Base-by-base conservation (phyloP, 2,329 filamentous ascomycete genomes). In the Coniochaeta ligniaria region DNA sequence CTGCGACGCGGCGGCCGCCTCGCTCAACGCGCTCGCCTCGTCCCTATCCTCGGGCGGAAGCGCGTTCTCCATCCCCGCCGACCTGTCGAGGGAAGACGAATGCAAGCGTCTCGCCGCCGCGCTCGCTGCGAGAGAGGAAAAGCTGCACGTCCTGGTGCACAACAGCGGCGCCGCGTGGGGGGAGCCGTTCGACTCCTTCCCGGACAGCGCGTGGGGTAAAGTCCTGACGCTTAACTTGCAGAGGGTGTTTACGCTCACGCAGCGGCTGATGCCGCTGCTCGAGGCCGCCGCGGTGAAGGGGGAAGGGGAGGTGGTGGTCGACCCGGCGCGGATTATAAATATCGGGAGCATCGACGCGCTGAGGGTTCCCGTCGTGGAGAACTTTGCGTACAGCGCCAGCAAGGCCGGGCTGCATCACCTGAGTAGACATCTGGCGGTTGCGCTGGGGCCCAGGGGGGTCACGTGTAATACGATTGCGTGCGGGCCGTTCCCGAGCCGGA, bases 381-480 rank as follows among this genome's bases (percentile, higher is more conserved):
- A 83, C 50, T 88, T 76, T 66, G 80, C 83, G 6, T 88, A 88
- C 74, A 79, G 76, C 36, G 80, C 84, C 0, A 79, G 74, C 64
- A 89, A 89, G 72, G 86, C 86, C 0, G 86, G 84, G 0, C 71
- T 89, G 63, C 85, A 89, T 72, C 86, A 89, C 65, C 74, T 89
- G 67, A 80, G 76, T 55, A 73, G 84, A 31, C 82, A 86, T 14
- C 71, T 89, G 45, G 85, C 85, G 2, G 76, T 79, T 58, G 83
- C 86, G 67, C 73, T 89, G 36, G 86, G 86, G 0, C 81, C 80
- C 60, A 68, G 82, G 50, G 78, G 82, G 59, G 80, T 89, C 62
- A 89, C 86, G 38, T 81, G 76, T 63, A 92, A 92, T 69, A 84
- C 85, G 3, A 74, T 92, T 60, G 89, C 89, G 6, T 91, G 88